phyloP scores from a whole-genome alignment of 805 yeast species.

The Metschnikowia cubensis region DNA sequence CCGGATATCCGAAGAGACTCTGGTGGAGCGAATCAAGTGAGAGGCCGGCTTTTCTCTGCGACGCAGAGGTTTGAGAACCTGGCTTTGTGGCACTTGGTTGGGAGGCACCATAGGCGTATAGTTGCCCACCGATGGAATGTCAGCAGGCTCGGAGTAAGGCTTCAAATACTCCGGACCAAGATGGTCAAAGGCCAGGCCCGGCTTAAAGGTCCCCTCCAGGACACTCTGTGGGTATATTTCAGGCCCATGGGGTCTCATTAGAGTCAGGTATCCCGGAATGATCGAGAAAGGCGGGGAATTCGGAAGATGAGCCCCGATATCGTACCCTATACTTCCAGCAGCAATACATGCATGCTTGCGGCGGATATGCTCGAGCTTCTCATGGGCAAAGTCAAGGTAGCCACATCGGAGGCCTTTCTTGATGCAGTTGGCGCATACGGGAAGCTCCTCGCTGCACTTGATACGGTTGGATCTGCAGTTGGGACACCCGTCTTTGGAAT shows the following conservation, averaged over 20 bases:
- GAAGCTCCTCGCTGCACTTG: conserved; percentile 42
- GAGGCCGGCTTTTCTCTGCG: background rate
- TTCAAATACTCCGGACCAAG: background rate
- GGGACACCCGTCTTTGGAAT: conserved; percentile 36
- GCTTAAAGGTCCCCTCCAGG: background rate
- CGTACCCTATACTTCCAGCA: background rate
- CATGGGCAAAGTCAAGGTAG: conserved; percentile 38
- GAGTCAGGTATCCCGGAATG: background rate
- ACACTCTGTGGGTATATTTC: background rate
- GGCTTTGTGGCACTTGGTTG: background rate
- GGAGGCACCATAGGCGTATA: background rate
- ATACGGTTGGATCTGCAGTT: conserved; percentile 42
- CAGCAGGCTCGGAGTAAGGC: background rate
- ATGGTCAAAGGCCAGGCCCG: background rate
- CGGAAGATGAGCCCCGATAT: background rate
- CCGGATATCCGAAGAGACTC: background rate
- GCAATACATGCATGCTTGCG: conserved; percentile 1
- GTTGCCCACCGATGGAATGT: too few relatives aligned
- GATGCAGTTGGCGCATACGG: conserved; percentile 36
- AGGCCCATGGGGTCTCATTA: background rate
- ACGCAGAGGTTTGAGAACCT: background rate
- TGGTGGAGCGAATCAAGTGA: background rate
- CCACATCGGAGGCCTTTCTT: conserved; percentile 39
- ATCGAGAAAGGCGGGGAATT: background rate
- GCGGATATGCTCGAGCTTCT: conserved; percentile 31